These are phyloP conservation scores for Stereocaulon alpinum DNA, from an alignment of 495 filamentous ascomycete genomes.

Conservation along the genomic window DNA sequence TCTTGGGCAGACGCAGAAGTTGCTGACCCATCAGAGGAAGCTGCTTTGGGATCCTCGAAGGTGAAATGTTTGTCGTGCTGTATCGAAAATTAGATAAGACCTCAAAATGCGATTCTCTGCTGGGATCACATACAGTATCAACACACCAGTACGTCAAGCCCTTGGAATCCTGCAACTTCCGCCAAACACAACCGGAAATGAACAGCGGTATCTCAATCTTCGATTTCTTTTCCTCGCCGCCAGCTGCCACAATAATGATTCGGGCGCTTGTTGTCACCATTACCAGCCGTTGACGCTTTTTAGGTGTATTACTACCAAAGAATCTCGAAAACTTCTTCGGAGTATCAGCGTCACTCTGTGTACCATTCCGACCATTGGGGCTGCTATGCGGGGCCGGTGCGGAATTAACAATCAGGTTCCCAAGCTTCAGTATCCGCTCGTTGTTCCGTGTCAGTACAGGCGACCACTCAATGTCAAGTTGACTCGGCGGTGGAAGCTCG, in stretches of 20 bases:
- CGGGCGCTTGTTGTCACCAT: constrained; percentile 91
- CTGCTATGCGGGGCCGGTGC: constrained; percentile 59
- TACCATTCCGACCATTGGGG: constrained; percentile 56
- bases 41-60: constrained; percentile 80
- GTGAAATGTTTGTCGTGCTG: constrained; percentile 84
- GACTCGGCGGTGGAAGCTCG: constrained; percentile 88
- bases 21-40: constrained; percentile 36
- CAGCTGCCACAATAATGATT: constrained; percentile 82
- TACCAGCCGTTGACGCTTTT: constrained; percentile 84
- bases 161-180: constrained; percentile 68
- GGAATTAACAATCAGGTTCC: constrained; percentile 74
- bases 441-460: constrained; percentile 84
- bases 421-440: constrained; percentile 89
- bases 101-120: neutral
- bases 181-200: constrained; percentile 60
- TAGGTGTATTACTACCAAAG: constrained; percentile 80
- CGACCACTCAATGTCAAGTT: constrained; percentile 98
- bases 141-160: constrained; percentile 81
- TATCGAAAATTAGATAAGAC: constrained; percentile 1
- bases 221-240: constrained; percentile 89
- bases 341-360: constrained; percentile 43
- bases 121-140: constrained; percentile 63
- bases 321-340: constrained; percentile 85
- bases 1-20: constrained; percentile 55
- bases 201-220: constrained; percentile 84